These are phyloP conservation scores for Gossypium bickii DNA, from an alignment of 345 rosid species.

Conservation along the genomic window DNA sequence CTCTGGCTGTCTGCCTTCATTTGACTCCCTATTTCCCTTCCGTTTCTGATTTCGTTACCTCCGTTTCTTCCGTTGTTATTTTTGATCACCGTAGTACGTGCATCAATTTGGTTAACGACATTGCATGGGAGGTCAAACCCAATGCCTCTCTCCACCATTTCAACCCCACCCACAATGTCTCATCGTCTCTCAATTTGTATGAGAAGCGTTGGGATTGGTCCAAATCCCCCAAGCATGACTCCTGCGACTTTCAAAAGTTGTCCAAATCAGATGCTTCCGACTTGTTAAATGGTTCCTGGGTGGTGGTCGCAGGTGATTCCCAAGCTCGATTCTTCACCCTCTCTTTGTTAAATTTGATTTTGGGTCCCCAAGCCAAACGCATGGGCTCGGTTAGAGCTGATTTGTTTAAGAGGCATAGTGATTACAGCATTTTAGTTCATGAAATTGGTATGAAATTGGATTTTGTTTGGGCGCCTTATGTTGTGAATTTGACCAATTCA, in stretches of 20 bases:
- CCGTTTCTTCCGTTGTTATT: not conserved
- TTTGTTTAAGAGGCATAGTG: constrained; percentile 73
- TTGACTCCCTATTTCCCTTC: not conserved
- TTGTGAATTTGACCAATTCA: constrained; percentile 47
- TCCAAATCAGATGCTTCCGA: not conserved
- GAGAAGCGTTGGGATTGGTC: constrained; percentile 27
- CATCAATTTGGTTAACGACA: not conserved
- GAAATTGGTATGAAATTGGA: constrained; percentile 77
- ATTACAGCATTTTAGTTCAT: constrained; percentile 45
- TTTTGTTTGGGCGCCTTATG: constrained; percentile 88
- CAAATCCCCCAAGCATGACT: not conserved
- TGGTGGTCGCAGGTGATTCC: not conserved
- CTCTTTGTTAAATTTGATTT: not conserved
- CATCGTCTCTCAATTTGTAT: constrained; percentile 33
- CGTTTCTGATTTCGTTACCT: not conserved
- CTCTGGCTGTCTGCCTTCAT: not conserved
- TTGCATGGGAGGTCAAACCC: not conserved
- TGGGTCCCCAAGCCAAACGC: not conserved
- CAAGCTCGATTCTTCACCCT: not conserved
- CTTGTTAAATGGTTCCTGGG: not conserved
- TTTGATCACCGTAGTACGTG: not conserved
- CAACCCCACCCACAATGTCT: not conserved
- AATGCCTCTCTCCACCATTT: not conserved
- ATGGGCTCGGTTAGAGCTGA: not conserved
- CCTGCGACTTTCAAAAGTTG: not conserved